These are phyloP conservation scores for Tetragonia tetragonoides DNA, from an alignment of 148 eudicot species.

Conservation along the genomic window DNA sequence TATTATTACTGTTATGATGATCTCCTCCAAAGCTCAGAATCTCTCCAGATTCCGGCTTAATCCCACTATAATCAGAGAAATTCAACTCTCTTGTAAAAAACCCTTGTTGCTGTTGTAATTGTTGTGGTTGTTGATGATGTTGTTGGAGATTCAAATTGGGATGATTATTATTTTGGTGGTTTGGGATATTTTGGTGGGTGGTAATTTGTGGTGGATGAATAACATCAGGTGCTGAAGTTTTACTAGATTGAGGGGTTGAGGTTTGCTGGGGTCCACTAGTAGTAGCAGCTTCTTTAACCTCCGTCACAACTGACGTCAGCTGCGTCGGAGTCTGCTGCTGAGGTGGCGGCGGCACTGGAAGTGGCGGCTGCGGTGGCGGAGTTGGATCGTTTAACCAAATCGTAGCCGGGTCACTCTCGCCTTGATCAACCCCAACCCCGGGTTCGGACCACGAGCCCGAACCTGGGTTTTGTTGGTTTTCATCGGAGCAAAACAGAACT, in stretches of 20 bases:
- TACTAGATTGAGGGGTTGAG: slow-evolving; percentile 16
- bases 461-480: too few species aligned
- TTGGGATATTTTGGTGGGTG: too few species aligned
- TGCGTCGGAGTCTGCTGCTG: too few species aligned
- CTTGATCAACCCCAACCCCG: slow-evolving; percentile 13
- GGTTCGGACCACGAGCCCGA: too few species aligned
- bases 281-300: neutral
- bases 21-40: slow-evolving; percentile 61
- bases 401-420: slow-evolving; percentile 65
- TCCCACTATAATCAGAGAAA: slow-evolving; percentile 50
- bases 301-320: neutral
- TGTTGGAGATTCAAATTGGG: slow-evolving; percentile 20
- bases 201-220: neutral
- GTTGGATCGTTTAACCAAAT: slow-evolving; percentile 70
- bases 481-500: slow-evolving; percentile 35
- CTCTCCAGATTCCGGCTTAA: slow-evolving; percentile 70
- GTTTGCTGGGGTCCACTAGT: neutral
- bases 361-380: neutral
- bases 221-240: slow-evolving; percentile 24
- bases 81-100: slow-evolving; percentile 53
- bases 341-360: neutral
- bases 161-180: neutral
- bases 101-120: slow-evolving; percentile 26
- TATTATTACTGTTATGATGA: slow-evolving; percentile 30
- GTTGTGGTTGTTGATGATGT: neutral